Percentiles rank a stretch among this genome's conserved stretches.
These are phyloP conservation scores for Escallonia rubra DNA, from an alignment of 129 eudicot species.

Conservation along the genomic window DNA sequence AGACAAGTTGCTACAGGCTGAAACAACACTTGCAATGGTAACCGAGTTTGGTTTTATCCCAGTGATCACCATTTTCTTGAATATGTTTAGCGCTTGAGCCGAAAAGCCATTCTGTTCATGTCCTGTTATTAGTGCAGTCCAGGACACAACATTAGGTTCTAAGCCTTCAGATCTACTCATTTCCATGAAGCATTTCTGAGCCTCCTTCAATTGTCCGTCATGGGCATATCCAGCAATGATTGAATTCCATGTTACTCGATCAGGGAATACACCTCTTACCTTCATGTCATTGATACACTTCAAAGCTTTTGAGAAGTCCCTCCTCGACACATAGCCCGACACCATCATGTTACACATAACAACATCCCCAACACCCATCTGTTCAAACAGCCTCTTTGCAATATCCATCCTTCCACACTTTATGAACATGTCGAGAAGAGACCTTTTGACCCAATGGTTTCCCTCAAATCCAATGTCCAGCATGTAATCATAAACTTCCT, in stretches of 20 bases:
- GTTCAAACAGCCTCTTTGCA: slow-evolving; percentile 31
- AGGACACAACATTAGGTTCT: slow-evolving; percentile 43
- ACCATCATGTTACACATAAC: slow-evolving; percentile 50
- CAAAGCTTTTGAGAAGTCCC: slow-evolving; percentile 37
- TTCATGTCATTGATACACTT: slow-evolving; percentile 35
- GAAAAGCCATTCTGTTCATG: slow-evolving; percentile 27
- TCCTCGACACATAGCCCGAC: slow-evolving; percentile 28
- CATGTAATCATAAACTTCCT: slow-evolving; percentile 48
- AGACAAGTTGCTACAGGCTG: slow-evolving; percentile 32
- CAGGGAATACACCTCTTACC: slow-evolving; percentile 24
- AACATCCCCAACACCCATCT: slow-evolving; percentile 31
- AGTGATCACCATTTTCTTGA: slow-evolving; percentile 20
- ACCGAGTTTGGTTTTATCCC: slow-evolving; percentile 42
- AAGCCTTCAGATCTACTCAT: slow-evolving; percentile 21
- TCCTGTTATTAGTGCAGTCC: slow-evolving; percentile 47
- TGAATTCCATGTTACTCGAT: slow-evolving; percentile 39
- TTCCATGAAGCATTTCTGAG: slow-evolving; percentile 27
- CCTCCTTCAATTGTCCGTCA: slow-evolving; percentile 35
- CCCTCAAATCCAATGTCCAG: slow-evolving; percentile 41
- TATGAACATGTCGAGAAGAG: slow-evolving; percentile 39
- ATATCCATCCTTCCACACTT: slow-evolving; percentile 42
- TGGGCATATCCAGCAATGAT: slow-evolving; percentile 41
- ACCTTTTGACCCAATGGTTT: slow-evolving; percentile 33
- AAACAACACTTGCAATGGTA: slow-evolving; percentile 35
- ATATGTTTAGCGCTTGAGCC: slow-evolving; percentile 26